Percentiles rank a stretch among this genome's conserved stretches.
phyloP scores from a whole-genome alignment of 106 monocot species.

The Phalaenopsis aphrodite region DNA sequence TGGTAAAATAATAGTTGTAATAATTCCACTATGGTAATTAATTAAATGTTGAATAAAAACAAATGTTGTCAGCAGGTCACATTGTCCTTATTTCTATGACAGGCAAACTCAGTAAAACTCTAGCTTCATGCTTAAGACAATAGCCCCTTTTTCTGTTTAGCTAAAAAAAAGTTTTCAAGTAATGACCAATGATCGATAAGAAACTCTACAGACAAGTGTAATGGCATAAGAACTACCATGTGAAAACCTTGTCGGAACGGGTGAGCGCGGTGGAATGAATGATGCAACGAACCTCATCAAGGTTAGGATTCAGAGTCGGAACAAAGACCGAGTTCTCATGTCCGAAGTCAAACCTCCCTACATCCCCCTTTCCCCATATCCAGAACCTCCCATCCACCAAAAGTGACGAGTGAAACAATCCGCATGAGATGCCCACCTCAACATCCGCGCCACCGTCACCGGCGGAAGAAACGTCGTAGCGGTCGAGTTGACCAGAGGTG shows the following conservation, averaged over 20 bases:
- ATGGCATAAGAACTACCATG: constrained; percentile 51
- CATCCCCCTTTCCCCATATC: constrained; percentile 97
- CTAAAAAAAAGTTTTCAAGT: neutral
- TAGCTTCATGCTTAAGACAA: neutral
- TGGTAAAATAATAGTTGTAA: neutral
- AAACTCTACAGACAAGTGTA: neutral
- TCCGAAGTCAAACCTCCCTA: constrained; percentile 81
- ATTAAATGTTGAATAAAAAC: neutral
- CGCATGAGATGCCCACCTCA: constrained; percentile 72
- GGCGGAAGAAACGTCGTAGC: neutral
- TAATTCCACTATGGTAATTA: neutral
- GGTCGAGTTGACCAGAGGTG: constrained; percentile 31
- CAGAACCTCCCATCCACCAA: constrained; percentile 62
- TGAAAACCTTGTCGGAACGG: constrained; percentile 55
- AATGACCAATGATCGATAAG: neutral
- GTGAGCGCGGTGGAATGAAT: constrained; percentile 72
- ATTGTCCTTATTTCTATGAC: neutral
- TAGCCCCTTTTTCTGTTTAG: neutral
- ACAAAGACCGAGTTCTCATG: constrained; percentile 55
- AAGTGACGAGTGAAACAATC: constrained; percentile 86
- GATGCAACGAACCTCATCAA: constrained; percentile 37
- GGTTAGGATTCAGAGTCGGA: constrained; percentile 47
- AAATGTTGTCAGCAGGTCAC: too few species aligned
- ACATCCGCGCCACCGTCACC: neutral
- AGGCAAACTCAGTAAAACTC: neutral